Evolutionary conservation across 371 early-diverging fungal species (phyloP).

Genomic region (Saksenaea oblongispora): DNA sequence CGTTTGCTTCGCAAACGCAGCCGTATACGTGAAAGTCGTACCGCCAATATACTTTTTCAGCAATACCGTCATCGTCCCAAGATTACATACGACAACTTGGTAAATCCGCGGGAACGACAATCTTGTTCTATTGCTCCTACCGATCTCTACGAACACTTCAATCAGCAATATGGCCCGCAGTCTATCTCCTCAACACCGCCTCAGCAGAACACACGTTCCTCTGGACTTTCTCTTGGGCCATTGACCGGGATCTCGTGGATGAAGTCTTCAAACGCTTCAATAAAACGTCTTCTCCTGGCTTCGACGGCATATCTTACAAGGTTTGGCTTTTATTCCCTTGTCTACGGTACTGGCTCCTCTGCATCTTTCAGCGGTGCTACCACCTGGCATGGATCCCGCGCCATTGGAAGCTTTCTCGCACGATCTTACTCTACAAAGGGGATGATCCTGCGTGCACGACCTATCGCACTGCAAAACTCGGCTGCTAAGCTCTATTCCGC

Average conservation of each 20-base stretch:
- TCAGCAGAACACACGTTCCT: not conserved
- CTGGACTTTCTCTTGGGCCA: not conserved
- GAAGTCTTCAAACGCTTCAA: not conserved
- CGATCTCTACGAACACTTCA: not conserved
- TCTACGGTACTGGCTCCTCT: conserved; percentile 4
- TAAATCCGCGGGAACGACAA: not conserved
- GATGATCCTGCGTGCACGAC: conserved; percentile 16
- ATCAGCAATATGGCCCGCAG: not conserved
- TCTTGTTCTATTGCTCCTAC: not conserved
- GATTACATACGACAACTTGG: not conserved
- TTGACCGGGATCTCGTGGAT: not conserved
- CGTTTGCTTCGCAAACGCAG: conserved; percentile 1
- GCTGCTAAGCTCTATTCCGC: conserved; percentile 6
- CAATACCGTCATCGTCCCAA: conserved; percentile 10
- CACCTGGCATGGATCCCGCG: not conserved
- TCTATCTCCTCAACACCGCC: not conserved
- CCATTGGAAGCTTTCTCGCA: conserved; percentile 4
- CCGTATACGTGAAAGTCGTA: conserved; percentile 3
- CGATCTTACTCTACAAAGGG: conserved; percentile 17
- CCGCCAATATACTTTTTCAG: not conserved
- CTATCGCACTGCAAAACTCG: conserved; percentile 13
- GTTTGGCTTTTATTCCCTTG: conserved; percentile 1
- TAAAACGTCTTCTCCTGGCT: conserved; percentile 3
- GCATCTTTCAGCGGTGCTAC: conserved; percentile 3
- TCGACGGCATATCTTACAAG: conserved; percentile 9